phyloP scores from a whole-genome alignment of 306 rosid species.

The Malus asiatica region DNA sequence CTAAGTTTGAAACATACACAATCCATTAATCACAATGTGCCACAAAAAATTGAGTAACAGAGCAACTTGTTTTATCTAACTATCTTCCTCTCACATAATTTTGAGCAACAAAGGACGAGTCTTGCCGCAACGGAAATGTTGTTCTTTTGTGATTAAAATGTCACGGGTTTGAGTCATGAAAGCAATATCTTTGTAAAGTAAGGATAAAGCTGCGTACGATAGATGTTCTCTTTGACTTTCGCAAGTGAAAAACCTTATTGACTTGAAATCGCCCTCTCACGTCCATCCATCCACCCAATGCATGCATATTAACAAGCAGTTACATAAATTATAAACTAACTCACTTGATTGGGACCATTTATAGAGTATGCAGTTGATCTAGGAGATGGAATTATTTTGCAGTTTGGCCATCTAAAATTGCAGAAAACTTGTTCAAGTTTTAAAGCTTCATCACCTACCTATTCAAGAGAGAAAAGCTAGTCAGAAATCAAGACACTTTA shows the following conservation, averaged over 20 bases:
- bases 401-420: neutral
- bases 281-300: neutral
- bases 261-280: no score
- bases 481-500: neutral
- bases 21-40: neutral
- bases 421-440: neutral
- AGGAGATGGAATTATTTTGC: neutral
- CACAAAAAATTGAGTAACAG: neutral
- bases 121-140: no score
- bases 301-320: neutral
- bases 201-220: fast-evolving
- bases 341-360: neutral
- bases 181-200: no score
- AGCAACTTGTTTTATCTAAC: neutral
- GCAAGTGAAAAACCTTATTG: no score
- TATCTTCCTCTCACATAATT: no score
- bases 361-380: neutral
- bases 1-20: no score
- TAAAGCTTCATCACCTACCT: neutral
- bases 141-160: no score
- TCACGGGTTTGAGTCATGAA: no score
- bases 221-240: no score
- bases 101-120: fast-evolving
- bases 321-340: neutral
- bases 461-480: neutral